Base-by-base conservation (phyloP, 2,329 filamentous ascomycete species). In the Alternaria postmessia region DNA sequence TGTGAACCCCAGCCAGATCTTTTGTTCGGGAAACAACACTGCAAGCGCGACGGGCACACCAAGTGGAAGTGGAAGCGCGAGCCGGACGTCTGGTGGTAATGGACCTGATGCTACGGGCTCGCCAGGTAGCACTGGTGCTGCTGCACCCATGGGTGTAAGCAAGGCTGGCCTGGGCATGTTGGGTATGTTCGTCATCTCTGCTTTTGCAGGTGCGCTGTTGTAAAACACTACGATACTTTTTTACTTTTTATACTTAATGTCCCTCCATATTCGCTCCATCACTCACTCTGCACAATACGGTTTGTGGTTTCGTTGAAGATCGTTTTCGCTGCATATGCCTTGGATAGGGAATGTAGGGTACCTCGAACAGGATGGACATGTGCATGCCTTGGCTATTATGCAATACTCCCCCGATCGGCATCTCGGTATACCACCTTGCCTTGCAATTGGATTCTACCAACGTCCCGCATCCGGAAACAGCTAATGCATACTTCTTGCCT, bases 91-190 rank as follows among this genome's bases (percentile, higher is more conserved):
- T 32, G 52, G 59, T 3, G 52, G 59, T 5, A 55, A 47, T 42
- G 54, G 44, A 3, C 54, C 59, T 7, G 60, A 49, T 20, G 53
- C 47, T 5, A 56, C 64, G 2, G 59, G 39, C 20, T 24, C 20
- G 20, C 22, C 41, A 9, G 24, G 55, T 22, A 42, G 39, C 39
- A 63, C 38, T 14, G 70, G 68, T 30, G 72, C 64, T 4, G 72
- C 69, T 11, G 9, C 57, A 5, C 60, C 53, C 4, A 38, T 56
- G 32, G 57, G 60, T 14, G 66, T 75, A 16, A 71, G 66, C 28
- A 77, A 75, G 66, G 61, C 66, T 3, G 74, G 73, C 0, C 30
- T 75, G 59, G 69, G 75, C 1, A 65, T 75, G 62, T 36, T 74
- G 51, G 69, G 58, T 26, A 70, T 76, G 65, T 34, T 77, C 6